A percentile compares a stretch with the other conserved stretches of the same genome.
phyloP scores from a whole-genome alignment of 2,329 filamentous ascomycete genomes.

The Colletotrichum higginsianum region DNA sequence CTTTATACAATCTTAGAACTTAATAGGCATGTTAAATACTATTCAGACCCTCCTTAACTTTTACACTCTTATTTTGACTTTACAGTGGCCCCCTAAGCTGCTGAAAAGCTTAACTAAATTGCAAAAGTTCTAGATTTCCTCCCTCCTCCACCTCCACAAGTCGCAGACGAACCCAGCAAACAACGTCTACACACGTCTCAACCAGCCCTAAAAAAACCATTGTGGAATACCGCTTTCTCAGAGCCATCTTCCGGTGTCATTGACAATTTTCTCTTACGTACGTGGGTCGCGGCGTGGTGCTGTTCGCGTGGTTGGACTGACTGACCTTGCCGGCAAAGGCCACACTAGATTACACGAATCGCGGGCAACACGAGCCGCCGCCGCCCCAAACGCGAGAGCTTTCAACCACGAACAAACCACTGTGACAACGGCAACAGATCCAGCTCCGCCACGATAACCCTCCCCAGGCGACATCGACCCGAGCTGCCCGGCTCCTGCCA shows the following conservation, averaged over 20 bases:
- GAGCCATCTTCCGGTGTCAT: too few relatives aligned
- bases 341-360: not conserved
- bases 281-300: constrained; percentile 2
- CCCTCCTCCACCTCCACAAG: not conserved
- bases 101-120: constrained; percentile 1
- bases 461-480: not conserved
- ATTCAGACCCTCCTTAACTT: rapidly evolving
- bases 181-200: not conserved
- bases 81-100: too few relatives aligned
- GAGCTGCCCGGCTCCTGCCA: too few relatives aligned
- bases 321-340: not conserved
- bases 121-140: not conserved
- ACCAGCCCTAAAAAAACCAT: not conserved
- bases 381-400: constrained; percentile 6
- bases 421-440: not conserved
- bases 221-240: not conserved
- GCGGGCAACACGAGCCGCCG: not conserved
- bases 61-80: too few relatives aligned
- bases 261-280: not conserved
- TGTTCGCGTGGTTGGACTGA: not conserved
- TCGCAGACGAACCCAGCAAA: not conserved
- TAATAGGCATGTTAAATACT: too few relatives aligned
- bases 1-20: too few relatives aligned
- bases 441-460: too few relatives aligned
- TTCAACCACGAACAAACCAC: not conserved